Conservation (phyloP, 2,329 filamentous ascomycete genomes). For the Diplodia corticola region DNA sequence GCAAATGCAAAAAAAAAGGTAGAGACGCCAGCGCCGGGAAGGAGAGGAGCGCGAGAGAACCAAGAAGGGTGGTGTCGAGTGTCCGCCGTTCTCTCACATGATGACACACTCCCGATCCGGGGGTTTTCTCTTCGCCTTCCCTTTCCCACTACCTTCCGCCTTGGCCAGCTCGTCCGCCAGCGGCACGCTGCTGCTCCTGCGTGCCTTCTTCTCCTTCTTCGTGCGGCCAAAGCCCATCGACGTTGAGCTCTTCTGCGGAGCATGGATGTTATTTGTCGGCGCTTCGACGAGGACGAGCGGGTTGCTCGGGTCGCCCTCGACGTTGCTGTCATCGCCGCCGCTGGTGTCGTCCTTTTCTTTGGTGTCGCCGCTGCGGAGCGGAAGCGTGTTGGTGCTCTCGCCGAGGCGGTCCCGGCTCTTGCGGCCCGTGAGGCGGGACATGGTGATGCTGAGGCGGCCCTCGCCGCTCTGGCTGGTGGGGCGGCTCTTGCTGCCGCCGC, state of each 20-base stretch:
- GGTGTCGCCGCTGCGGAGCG: slow-evolving; percentile 31
- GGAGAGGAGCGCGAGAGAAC: background rate
- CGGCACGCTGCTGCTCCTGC: slow-evolving; percentile 26
- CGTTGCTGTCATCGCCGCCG: background rate
- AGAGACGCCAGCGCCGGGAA: background rate
- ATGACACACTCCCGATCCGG: slow-evolving; percentile 48
- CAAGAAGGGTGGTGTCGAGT: background rate
- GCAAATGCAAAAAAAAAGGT: background rate
- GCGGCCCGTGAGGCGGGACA: slow-evolving; percentile 42
- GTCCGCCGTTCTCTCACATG: slow-evolving; percentile 38
- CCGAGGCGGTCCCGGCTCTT: slow-evolving; percentile 46
- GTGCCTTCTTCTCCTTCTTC: slow-evolving; percentile 33
- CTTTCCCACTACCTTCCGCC: slow-evolving; percentile 28
- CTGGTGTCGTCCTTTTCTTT: background rate
- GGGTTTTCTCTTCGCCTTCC: slow-evolving; percentile 30
- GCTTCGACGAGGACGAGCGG: slow-evolving; percentile 21
- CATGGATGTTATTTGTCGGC: slow-evolving; percentile 12
- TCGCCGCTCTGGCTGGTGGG: slow-evolving; percentile 45
- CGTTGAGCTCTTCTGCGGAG: slow-evolving; percentile 31
- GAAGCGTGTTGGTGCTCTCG: slow-evolving; percentile 20
- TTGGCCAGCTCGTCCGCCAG: slow-evolving; percentile 10
- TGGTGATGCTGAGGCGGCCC: slow-evolving; percentile 44
- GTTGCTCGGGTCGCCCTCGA: slow-evolving; percentile 9
- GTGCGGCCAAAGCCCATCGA: slow-evolving; percentile 25
- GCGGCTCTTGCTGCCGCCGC: slow-evolving; percentile 42